A percentile compares a stretch with the other conserved stretches of the same genome.
Evolutionary conservation across 129 eudicot genomes (phyloP).

Genomic region (Erigeron canadensis): DNA sequence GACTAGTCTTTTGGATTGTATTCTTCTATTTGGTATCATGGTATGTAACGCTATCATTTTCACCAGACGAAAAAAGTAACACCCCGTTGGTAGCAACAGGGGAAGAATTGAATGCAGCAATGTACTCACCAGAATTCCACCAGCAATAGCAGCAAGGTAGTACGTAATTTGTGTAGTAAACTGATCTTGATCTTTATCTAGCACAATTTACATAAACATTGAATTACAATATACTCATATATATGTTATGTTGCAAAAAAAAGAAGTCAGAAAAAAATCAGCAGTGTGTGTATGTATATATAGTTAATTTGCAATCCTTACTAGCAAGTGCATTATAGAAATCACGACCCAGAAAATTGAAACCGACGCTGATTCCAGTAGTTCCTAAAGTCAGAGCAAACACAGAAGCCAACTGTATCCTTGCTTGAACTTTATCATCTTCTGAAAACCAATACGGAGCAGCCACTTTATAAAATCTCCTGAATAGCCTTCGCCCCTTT

Average conservation of each 20-base stretch:
- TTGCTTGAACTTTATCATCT: constrained; percentile 77
- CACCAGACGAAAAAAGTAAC: background rate
- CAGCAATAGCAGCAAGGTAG: constrained; percentile 96
- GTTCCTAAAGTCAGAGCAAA: constrained; percentile 92
- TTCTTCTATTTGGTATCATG: too few relatives aligned
- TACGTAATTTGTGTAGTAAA: constrained; percentile 76
- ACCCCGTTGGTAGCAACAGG: constrained; percentile 6
- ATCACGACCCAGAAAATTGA: constrained; percentile 92
- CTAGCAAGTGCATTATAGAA: constrained; percentile 93
- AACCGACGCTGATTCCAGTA: constrained; percentile 87
- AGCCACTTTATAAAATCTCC: constrained; percentile 89
- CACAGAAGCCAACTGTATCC: constrained; percentile 74
- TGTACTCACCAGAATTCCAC: constrained; percentile 99
- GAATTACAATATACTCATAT: constrained; percentile 20
- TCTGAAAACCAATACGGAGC: constrained; percentile 95
- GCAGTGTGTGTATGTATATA: background rate
- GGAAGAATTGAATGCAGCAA: constrained; percentile 49
- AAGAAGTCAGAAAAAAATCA: constrained; percentile 33
- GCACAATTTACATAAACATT: constrained; percentile 15
- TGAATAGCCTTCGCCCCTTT: constrained; percentile 48
- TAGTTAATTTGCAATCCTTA: constrained; percentile 29
- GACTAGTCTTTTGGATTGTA: too few relatives aligned
- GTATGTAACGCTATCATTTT: too few relatives aligned
- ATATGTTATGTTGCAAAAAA: background rate
- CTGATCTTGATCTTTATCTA: constrained; percentile 92